Percentiles rank a stretch among this genome's conserved stretches.
Conservation (phyloP, 2,329 filamentous ascomycete species). For the Hirsutella minnesotensis region DNA sequence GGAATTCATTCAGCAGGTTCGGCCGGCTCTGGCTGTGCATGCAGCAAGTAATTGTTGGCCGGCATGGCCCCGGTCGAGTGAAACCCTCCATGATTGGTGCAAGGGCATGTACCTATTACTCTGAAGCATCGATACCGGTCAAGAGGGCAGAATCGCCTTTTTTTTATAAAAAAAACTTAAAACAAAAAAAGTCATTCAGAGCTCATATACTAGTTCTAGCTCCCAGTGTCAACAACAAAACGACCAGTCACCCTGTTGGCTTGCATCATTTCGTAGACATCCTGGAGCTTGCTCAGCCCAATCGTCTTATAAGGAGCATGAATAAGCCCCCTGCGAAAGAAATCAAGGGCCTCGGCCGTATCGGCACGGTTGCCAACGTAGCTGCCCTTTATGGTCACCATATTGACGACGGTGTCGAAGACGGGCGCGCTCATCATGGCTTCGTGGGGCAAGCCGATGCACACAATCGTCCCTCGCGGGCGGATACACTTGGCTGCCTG, state of each 20-base stretch:
- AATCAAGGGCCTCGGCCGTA: constrained; percentile 79
- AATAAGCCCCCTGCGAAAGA: constrained; percentile 75
- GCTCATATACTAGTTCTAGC: no score
- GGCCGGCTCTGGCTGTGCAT: no score
- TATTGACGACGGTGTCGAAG: constrained; percentile 77
- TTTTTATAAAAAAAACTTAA: no score
- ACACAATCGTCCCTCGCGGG: constrained; percentile 69
- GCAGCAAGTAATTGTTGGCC: no score
- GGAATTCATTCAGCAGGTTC: no score
- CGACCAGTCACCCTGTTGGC: constrained; percentile 61
- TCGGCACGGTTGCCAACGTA: constrained; percentile 92
- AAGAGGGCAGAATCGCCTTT: no score
- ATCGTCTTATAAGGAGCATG: constrained; percentile 78
- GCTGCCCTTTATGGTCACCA: constrained; percentile 85
- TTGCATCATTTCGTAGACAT: constrained; percentile 68
- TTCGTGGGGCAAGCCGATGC: constrained; percentile 75
- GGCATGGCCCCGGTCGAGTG: no score
- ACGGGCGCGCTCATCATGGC: constrained; percentile 75
- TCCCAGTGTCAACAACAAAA: constrained; percentile 73
- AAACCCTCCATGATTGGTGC: no score
- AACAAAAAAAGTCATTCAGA: no score
- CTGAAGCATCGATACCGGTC: no score
- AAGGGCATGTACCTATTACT: no score
- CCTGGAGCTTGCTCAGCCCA: constrained; percentile 66
- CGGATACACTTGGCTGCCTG: constrained; percentile 85